Evolutionary conservation across 164 flowering plant species (phyloP), one percentile per base, ranked within the genome.

Genomic region (Stephania cephalantha): DNA sequence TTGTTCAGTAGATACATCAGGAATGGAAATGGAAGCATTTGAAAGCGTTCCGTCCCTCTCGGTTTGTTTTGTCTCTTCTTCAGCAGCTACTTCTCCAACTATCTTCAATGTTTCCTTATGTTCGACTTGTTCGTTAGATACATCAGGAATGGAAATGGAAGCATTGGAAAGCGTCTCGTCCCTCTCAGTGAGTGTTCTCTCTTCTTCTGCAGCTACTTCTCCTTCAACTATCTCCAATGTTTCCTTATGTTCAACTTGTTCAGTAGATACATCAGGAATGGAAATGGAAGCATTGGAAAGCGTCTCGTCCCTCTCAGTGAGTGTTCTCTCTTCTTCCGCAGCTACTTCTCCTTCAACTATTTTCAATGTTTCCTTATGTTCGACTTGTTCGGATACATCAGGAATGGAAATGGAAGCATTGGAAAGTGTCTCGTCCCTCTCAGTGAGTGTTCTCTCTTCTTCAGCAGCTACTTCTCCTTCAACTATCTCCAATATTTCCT

Each of bases 11-110:
- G 45, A 52, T 2, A 69, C 22, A 20, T 69, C 48, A 69, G 46
- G 11, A 15, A 69, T 10, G 42, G 17, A 69, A 12, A 46, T 42
- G 53, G 72, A 35, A 46, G 20, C 17, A 55, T 55, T 10, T 0
- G 13, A 67, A 42, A 72, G 74, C 74, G 30, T 55, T 55, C 18
- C 72, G 22, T 6, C 22, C 30, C 30, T 46, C 53, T 45, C 72
- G n/a, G 46, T 46, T 13, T 70, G 72, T 70, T 4, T 20, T 70
- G 13, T 70, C 48, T 66, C 69, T 66, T 30, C 69, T 66, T 66
- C 44, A 25, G 44, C 11, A 9, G 35, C 12, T 66, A 25, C 69
- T 29, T 35, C 42, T 35, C 42, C 42, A 35, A 35, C 42, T 35
- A 35, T 35, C 42, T 35, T 4, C 42, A 35, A 35, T 35, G 42